phyloP scores from a whole-genome alignment of 495 filamentous ascomycete genomes.

The Tuber umbilicatum region DNA sequence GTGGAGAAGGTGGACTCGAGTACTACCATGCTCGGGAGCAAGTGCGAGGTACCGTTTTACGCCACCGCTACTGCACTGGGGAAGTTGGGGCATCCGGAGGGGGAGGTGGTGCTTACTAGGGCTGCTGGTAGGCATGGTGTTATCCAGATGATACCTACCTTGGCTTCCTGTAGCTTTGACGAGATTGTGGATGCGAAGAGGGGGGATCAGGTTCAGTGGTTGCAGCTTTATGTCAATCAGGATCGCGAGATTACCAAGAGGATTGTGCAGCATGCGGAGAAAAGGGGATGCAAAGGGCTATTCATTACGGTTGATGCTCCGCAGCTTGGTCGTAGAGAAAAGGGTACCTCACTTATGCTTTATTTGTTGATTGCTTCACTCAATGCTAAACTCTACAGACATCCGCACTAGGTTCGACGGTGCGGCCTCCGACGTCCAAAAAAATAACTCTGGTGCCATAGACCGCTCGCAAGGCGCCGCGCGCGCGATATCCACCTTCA shows the following conservation, averaged over 20 bases:
- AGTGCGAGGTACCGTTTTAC: slow-evolving; percentile 67
- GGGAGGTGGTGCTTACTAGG: slow-evolving; percentile 63
- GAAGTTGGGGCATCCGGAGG: slow-evolving; percentile 67
- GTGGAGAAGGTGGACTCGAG: slow-evolving; percentile 78
- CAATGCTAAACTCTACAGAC: slow-evolving; percentile 40
- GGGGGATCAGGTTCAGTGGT: slow-evolving; percentile 84
- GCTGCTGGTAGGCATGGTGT: slow-evolving; percentile 65
- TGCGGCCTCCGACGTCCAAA: slow-evolving; percentile 75
- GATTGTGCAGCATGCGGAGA: slow-evolving; percentile 87
- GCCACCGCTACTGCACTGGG: slow-evolving; percentile 70
- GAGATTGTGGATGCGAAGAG: slow-evolving; percentile 83
- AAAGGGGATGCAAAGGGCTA: slow-evolving; percentile 85
- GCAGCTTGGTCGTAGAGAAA: slow-evolving; percentile 88
- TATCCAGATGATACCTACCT: slow-evolving; percentile 64
- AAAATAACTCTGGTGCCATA: slow-evolving; percentile 51
- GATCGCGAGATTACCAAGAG: slow-evolving; percentile 82
- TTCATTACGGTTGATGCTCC: slow-evolving; percentile 99
- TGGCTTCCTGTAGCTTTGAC: slow-evolving; percentile 97
- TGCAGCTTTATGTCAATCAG: slow-evolving; percentile 98
- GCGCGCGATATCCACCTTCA: slow-evolving; percentile 83
- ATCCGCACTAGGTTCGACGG: slow-evolving; percentile 94
- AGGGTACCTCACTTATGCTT: slow-evolving; percentile 47
- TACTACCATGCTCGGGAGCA: slow-evolving; percentile 86
- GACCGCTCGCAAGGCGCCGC: slow-evolving; percentile 89
- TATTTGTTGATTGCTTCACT: not conserved